These are phyloP conservation scores for Dictyostelium purpureum DNA, from an alignment of 78 protist species.

Conservation along the genomic window DNA sequence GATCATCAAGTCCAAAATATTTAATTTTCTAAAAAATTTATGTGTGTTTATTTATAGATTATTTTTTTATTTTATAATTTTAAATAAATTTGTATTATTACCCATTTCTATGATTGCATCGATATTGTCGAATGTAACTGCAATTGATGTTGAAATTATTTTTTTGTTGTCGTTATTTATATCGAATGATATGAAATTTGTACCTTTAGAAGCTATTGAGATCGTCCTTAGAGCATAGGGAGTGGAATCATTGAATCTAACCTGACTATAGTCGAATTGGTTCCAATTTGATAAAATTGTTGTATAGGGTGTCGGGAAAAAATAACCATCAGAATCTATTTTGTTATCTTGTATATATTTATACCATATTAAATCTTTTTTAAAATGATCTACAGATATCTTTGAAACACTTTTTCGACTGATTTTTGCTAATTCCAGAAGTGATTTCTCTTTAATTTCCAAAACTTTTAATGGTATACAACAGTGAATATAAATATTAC, in stretches of 20 bases:
- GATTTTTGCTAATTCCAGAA: slow-evolving; percentile 1
- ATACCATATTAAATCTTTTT: not conserved
- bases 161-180: no score
- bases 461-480: not conserved
- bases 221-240: no score
- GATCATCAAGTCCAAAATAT: no score
- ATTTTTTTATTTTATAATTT: no score
- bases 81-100: no score
- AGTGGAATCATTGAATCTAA: not conserved
- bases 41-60: no score
- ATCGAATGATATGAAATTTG: no score
- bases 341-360: not conserved
- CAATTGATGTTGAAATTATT: no score
- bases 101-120: no score
- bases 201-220: no score
- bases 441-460: slow-evolving; percentile 1
- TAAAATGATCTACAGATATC: not conserved
- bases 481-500: not conserved
- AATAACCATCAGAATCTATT: not conserved
- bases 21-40: no score
- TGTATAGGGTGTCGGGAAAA: not conserved
- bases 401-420: not conserved
- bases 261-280: not conserved
- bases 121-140: no score
- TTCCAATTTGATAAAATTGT: not conserved